These are phyloP conservation scores for Arthromyces matolae DNA, from an alignment of 768 basidiomycete genomes.

Conservation along the genomic window DNA sequence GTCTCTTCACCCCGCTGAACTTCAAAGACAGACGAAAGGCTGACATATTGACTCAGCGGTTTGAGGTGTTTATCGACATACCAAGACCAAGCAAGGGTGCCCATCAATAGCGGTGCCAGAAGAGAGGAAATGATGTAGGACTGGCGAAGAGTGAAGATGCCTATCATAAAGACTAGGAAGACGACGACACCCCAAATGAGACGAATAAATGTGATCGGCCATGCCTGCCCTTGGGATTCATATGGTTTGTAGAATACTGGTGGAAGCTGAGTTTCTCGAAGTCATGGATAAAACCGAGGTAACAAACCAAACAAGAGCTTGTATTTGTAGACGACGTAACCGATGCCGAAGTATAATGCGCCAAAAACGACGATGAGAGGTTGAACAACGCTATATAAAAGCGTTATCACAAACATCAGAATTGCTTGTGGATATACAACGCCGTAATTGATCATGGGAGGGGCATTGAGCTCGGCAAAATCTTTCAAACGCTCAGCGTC, in stretches of 20 bases:
- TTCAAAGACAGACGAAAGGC: constrained; percentile 82
- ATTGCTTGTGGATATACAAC: constrained; percentile 96
- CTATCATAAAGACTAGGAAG: constrained; percentile 95
- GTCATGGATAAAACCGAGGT: not conserved
- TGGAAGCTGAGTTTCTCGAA: not conserved
- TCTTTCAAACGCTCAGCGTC: constrained; percentile 47
- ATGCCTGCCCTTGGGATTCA: constrained; percentile 95
- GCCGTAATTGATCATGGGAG: constrained; percentile 98
- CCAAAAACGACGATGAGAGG: constrained; percentile 95
- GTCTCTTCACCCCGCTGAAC: constrained; percentile 88
- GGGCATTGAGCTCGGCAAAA: constrained; percentile 93
- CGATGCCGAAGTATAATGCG: constrained; percentile 93
- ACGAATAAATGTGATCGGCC: constrained; percentile 92
- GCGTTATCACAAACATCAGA: constrained; percentile 90
- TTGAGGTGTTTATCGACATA: constrained; percentile 63
- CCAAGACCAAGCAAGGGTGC: constrained; percentile 80
- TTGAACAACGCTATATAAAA: constrained; percentile 94
- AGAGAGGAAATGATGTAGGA: constrained; percentile 49
- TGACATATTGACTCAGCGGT: constrained; percentile 78
- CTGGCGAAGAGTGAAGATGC: constrained; percentile 73
- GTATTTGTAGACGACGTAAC: constrained; percentile 97
- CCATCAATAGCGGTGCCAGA: constrained; percentile 71
- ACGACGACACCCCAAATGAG: constrained; percentile 91
- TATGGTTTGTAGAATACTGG: constrained; percentile 98
- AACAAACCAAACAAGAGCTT: constrained; percentile 89